These are phyloP conservation scores for Lophiostoma macrostomum DNA, from an alignment of 495 filamentous ascomycete genomes.

Conservation along the genomic window DNA sequence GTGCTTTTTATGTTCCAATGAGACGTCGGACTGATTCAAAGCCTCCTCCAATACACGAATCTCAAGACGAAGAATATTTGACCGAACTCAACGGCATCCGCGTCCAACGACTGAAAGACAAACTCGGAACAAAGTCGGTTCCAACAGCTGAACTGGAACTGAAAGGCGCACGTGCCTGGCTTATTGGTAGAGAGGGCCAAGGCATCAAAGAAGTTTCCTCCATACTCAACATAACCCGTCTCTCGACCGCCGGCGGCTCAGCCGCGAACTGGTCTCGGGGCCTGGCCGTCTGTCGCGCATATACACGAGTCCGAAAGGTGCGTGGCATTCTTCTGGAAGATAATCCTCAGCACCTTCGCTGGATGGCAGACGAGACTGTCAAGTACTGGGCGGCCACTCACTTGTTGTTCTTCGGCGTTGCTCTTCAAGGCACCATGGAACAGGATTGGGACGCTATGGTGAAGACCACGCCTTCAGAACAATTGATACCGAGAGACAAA, in stretches of 20 bases:
- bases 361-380: constrained; percentile 54
- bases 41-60: constrained; percentile 33
- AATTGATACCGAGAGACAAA: constrained; percentile 10
- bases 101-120: constrained; percentile 67
- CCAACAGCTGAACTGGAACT: constrained; percentile 70
- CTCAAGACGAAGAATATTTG: constrained; percentile 12
- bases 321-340: constrained; percentile 48
- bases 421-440: constrained; percentile 56
- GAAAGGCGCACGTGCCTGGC: constrained; percentile 57
- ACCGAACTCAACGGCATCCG: constrained; percentile 62
- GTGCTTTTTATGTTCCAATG: constrained; percentile 66
- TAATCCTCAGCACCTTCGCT: constrained; percentile 59
- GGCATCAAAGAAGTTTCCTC: constrained; percentile 65
- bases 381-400: constrained; percentile 58
- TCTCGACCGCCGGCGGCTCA: constrained; percentile 60
- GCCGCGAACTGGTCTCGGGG: constrained; percentile 58
- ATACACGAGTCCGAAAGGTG: constrained; percentile 53
- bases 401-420: constrained; percentile 58
- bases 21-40: constrained; percentile 45
- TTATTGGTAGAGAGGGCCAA: constrained; percentile 60
- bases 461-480: constrained; percentile 14
- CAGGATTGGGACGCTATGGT: constrained; percentile 12
- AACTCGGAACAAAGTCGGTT: constrained; percentile 65
- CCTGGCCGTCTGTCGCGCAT: constrained; percentile 59
- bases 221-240: constrained; percentile 65